phyloP scores from a whole-genome alignment of 768 basidiomycete species.

The Russula vinacea region DNA sequence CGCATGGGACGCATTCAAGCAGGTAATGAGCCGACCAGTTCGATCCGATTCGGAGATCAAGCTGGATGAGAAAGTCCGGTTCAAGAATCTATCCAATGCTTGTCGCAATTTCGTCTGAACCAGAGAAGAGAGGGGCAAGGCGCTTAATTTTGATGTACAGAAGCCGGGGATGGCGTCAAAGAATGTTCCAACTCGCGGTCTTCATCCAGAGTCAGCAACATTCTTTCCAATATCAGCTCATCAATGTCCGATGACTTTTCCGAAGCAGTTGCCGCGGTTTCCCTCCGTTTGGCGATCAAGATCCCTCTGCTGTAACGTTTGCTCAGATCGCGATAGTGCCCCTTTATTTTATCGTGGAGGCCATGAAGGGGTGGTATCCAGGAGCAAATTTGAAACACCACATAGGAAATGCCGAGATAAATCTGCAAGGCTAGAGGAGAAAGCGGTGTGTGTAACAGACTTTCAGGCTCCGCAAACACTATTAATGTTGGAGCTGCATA shows the following conservation, averaged over 20 bases:
- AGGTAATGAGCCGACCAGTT: not conserved
- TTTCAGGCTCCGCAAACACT: too few relatives aligned
- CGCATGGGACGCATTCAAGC: not conserved
- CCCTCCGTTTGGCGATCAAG: not conserved
- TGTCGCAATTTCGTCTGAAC: not conserved
- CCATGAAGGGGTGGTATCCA: not conserved
- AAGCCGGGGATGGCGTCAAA: constrained; percentile 8
- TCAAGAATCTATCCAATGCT: not conserved
- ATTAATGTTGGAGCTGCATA: not conserved
- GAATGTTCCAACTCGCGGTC: constrained; percentile 6
- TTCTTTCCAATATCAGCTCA: not conserved
- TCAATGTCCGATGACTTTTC: not conserved
- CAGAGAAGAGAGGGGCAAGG: not conserved
- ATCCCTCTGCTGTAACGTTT: not conserved
- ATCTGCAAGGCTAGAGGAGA: not conserved
- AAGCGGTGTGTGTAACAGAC: not conserved
- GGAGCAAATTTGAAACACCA: not conserved
- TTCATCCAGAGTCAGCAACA: not conserved
- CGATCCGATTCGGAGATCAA: not conserved
- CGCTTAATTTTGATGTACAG: not conserved
- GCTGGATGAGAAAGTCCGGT: constrained; percentile 1
- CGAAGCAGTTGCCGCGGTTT: not conserved
- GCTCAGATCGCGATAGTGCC: not conserved
- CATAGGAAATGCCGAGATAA: not conserved
- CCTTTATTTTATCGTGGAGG: not conserved